Evolutionary conservation across 768 basidiomycete species (phyloP).

Genomic region (Amyloporia xantha): DNA sequence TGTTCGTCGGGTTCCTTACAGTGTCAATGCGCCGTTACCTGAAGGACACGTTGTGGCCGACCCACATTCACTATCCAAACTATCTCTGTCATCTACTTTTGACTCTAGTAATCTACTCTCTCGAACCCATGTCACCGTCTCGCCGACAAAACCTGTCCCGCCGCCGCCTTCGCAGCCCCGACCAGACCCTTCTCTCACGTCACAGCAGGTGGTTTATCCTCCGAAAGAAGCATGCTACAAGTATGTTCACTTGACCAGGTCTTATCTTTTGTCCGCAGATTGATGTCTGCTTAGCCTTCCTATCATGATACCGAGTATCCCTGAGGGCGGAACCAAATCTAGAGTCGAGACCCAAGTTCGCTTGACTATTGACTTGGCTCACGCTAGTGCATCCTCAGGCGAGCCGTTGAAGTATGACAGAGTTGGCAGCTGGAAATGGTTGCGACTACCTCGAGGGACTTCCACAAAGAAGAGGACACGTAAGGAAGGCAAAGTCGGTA

Average conservation of each 20-base stretch:
- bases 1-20: no score
- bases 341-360: slow-evolving; percentile 95
- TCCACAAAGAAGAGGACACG: slow-evolving; percentile 80
- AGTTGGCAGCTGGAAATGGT: slow-evolving; percentile 88
- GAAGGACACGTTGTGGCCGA: no score
- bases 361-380: slow-evolving; percentile 72
- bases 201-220: slow-evolving; percentile 61
- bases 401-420: slow-evolving; percentile 66
- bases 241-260: slow-evolving; percentile 33
- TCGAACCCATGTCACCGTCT: slow-evolving; percentile 12
- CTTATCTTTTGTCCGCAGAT: neutral
- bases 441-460: slow-evolving; percentile 73
- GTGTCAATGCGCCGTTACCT: neutral
- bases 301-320: slow-evolving; percentile 79
- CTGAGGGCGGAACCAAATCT: slow-evolving; percentile 78
- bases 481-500: slow-evolving; percentile 80
- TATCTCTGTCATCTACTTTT: no score
- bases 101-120: no score
- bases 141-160: slow-evolving; percentile 56
- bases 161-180: slow-evolving; percentile 57
- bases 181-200: slow-evolving; percentile 42
- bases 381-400: slow-evolving; percentile 50
- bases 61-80: no score
- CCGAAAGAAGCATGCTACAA: slow-evolving; percentile 72
- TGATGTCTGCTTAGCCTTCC: slow-evolving; percentile 46